Evolutionary conservation across 768 basidiomycete genomes (phyloP), one percentile per base, ranked within the genome.

Genomic region (Boletus barrowsii): DNA sequence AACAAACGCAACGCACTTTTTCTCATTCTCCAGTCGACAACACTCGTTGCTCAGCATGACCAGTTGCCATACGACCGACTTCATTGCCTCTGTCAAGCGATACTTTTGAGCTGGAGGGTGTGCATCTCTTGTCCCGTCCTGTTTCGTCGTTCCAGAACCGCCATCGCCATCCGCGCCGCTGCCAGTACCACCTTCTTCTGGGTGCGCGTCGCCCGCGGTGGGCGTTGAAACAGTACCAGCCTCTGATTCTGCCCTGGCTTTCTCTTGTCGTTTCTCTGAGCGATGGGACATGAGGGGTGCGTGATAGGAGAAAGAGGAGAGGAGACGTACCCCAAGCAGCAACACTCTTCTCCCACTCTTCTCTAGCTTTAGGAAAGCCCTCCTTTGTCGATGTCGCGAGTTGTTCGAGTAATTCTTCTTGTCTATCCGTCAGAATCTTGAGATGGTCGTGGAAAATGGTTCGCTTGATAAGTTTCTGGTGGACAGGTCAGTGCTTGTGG

Each of bases 391-490:
- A 73, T 10, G 70, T 69, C 42, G 73, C 73, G 5, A 98, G 80
- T 62, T 88, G 80, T 5, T 70, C 73, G 4, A 97, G 73, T 0
- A 92, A 72, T 29, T 80, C 78, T 0, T 88, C 86, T 67, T 93
- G 89, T 42, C 84, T 78, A 51, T 84, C 78, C 0, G 77, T 75
- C 5, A 95, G 74, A 26, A 89, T 75, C 40, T 78, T 76, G 51
- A 81, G 77, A 62, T 95, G 93, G 10, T 88, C 87, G 0, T 71
- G 65, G 72, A 87, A 94, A 13, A 94, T 82, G n/a, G 90, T 89
- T 8, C 93, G 83, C 67, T 93, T 93, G 70, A 94, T 89, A 43
- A 98, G 80, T 85, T 97, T 98, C 89, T 95, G 66, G 44, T 13
- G 18, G 8, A 26, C 17, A 32, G 0, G 49, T 70, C 35, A 70